Evolutionary conservation across 495 filamentous ascomycete species (phyloP).

Genomic region (Xylaria flabelliformis): DNA sequence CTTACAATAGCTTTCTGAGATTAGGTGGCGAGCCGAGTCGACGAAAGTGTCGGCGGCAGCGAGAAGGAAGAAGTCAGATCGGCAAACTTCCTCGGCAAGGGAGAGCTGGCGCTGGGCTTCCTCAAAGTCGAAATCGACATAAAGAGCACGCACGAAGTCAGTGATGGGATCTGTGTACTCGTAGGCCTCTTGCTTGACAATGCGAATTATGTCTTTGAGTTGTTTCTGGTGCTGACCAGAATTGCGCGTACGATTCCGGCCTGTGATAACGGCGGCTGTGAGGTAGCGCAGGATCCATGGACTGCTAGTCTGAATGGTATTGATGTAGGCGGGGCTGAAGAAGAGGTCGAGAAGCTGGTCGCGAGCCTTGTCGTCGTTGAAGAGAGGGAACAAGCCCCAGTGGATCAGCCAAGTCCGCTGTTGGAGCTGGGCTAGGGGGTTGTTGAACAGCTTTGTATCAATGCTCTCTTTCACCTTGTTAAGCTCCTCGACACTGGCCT

Average conservation of each 20-base stretch:
- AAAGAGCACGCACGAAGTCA: conserved; percentile 93
- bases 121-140: conserved; percentile 98
- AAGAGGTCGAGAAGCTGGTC: conserved; percentile 92
- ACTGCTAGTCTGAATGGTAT: conserved; percentile 97
- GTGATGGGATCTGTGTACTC: conserved; percentile 97
- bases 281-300: conserved; percentile 97
- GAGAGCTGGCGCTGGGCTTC: conserved; percentile 92
- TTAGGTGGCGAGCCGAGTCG: conserved; percentile 91
- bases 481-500: conserved; percentile 93
- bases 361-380: conserved; percentile 92
- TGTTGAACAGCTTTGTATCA: conserved; percentile 91
- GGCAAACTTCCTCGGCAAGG: conserved; percentile 89
- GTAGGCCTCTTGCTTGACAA: conserved; percentile 95
- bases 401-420: conserved; percentile 97
- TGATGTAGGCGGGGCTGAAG: conserved; percentile 96
- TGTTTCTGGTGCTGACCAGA: conserved; percentile 93
- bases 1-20: conserved; percentile 99
- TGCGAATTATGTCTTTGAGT: conserved; percentile 92
- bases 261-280: conserved; percentile 93
- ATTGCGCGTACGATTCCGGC: conserved; percentile 83
- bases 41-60: conserved; percentile 87
- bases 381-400: conserved; percentile 98
- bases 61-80: conserved; percentile 94
- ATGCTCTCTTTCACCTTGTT: conserved; percentile 92
- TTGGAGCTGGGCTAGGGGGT: conserved; percentile 89